Percentiles rank a stretch among this genome's conserved stretches.
Evolutionary conservation across 1,139 yeast genomes (phyloP).

Genomic region (Blastobotrys apis): DNA sequence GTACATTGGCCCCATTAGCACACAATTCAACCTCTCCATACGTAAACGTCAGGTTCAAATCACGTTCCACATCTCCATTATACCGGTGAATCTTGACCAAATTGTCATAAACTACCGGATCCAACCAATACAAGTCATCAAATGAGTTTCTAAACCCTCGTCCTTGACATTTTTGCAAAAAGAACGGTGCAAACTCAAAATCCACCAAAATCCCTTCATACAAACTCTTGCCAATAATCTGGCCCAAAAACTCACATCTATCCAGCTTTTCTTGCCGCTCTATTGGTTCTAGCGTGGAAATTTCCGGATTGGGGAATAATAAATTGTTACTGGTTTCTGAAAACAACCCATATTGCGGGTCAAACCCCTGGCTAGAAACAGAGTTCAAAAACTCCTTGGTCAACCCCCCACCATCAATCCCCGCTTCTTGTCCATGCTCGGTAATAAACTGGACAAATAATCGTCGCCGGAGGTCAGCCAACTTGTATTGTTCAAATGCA

Average conservation of each 20-base stretch:
- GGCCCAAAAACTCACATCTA: constrained; percentile 65
- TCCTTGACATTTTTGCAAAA: constrained; percentile 66
- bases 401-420: constrained; percentile 96
- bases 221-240: constrained; percentile 83
- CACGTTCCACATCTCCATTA: constrained; percentile 52
- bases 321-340: constrained; percentile 55
- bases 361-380: constrained; percentile 66
- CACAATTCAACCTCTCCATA: constrained; percentile 58
- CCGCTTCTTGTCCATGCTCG: constrained; percentile 77
- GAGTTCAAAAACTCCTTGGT: constrained; percentile 86
- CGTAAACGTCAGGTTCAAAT: constrained; percentile 63
- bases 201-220: constrained; percentile 80
- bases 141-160: constrained; percentile 49
- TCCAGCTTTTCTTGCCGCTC: constrained; percentile 38
- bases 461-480: constrained; percentile 49
- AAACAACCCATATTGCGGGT: constrained; percentile 45
- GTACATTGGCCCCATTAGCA: constrained; percentile 52
- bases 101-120: constrained; percentile 60
- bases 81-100: constrained; percentile 60
- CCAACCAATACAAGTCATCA: constrained; percentile 73
- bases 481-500: constrained; percentile 54
- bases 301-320: constrained; percentile 64
- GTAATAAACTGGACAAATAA: constrained; percentile 65
- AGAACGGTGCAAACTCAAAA: constrained; percentile 81
- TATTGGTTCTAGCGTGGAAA: constrained; percentile 3